Evolutionary conservation across 768 basidiomycete species (phyloP), one percentile per base, ranked within the genome.

Genomic region (Trametes maxima): DNA sequence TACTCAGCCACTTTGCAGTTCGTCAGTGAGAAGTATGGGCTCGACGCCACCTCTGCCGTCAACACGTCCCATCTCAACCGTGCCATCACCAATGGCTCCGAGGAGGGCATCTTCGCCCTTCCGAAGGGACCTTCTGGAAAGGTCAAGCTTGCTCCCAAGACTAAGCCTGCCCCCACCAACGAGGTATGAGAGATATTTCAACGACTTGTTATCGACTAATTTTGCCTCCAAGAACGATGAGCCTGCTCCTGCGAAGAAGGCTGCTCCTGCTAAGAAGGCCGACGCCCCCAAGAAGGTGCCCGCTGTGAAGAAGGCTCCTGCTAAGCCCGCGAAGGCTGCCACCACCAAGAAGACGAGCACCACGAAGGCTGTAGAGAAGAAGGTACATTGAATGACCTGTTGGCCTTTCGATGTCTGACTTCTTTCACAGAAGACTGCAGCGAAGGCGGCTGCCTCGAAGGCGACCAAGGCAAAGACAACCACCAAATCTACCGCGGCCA

Each of bases 41-140:
- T 83, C 70, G 69, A 71, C 65, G 68, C 68, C 22, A 74, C 73
- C 50, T 75, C 77, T 36, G 70, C 72, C n/a, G 65, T 77, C 44
- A 78, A 82, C 69, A 65, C 75, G 54, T 75, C 71, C 62, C 79
- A 81, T 67, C 77, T 88, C 56, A 80, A 80, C 69, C 77, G 76
- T 45, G 85, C 86, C 42, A 85, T 88, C 74, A 70, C 75, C 53
- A 73, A 75, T 49, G 86, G 87, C 44, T 74, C 75, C 21, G 79
- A 82, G 63, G 77, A 77, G 53, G 82, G 81, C 36, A 71, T 76
- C 37, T 86, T 88, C 70, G 66, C 75, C 21, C 76, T 88, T 24
- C 87, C 87, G 50, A 87, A 86, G 74, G 87, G 84, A 63, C 80
- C 81, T 2, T 85, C 87, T 21, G 89, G 89, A 56, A 85, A 89